Evolutionary conservation across 2,329 filamentous ascomycete genomes (phyloP), one percentile per base, ranked within the genome.

Genomic region (Sclerotinia borealis): DNA sequence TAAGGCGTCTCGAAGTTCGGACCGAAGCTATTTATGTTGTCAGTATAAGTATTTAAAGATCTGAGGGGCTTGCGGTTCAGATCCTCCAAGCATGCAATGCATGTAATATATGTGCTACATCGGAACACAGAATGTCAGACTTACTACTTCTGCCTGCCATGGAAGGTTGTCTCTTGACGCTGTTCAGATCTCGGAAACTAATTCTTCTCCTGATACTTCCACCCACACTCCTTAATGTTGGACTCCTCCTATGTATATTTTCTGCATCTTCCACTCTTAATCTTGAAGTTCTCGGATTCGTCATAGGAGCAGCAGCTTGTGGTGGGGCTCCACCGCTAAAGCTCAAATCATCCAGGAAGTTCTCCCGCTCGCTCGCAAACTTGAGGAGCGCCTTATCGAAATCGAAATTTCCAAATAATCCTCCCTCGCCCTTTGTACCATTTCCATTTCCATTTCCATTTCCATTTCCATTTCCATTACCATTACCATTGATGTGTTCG

Each of bases 161-260:
- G 31, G 87, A 89, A 59, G 92, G 88, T 72, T 95, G 91, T 76
- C 92, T 88, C 79, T 93, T 93, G 80, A 91, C 84, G 78, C 93
- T 98, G 77, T 90, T 96, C 90, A 98, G 96, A 72, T 97, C 95
- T 70, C 88, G 85, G 76, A 93, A 92, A 71, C 93, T 96, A 77
- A 99, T 90, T 72, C 95, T 91, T 75, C 95, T 87, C 67, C 93
- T 86, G 71, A 99, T 90, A 77, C 92, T 97, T 50, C 93, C 93
- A 67, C 86, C 91, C 75, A 86, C 82, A 81, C 69, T 74, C 56
- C 69, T 69, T 51, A 75, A 63, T 13, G 73, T 73, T 55, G 68
- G 74, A 70, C 86, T 85, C 72, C 80, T 85, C 2, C 61, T 67
- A 17, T 63, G 47, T 29, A 63, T 52, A 48, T 63, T 64, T 27